These are phyloP conservation scores for Penicillium ochrochloron DNA, from an alignment of 495 filamentous ascomycete species.

Conservation along the genomic window DNA sequence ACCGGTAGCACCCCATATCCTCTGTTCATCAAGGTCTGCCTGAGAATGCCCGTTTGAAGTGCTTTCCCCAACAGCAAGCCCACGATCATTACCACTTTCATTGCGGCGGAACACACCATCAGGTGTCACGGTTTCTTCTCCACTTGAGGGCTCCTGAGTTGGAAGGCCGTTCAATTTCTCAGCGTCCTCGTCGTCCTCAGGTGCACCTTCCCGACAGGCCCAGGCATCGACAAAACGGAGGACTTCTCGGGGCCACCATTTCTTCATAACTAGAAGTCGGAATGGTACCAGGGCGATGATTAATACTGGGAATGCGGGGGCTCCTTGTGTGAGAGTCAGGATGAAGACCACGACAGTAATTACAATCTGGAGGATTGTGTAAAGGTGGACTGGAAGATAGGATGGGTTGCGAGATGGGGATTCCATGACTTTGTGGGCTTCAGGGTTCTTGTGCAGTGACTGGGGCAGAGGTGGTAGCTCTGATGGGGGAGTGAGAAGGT, in stretches of 20 bases:
- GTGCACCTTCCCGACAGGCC: slow-evolving; percentile 71
- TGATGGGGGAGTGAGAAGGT: slow-evolving; percentile 65
- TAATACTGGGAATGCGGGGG: slow-evolving; percentile 68
- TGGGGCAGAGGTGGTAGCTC: slow-evolving; percentile 64
- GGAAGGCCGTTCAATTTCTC: slow-evolving; percentile 4
- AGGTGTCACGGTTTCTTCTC: not conserved
- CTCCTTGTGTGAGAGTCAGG: slow-evolving; percentile 65
- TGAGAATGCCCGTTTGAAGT: not conserved
- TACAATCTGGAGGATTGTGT: slow-evolving; percentile 65
- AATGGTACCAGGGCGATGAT: slow-evolving; percentile 70
- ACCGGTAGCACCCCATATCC: slow-evolving; percentile 10
- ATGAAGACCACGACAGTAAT: slow-evolving; percentile 66
- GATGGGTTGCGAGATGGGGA: slow-evolving; percentile 28
- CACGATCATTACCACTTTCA: not conserved
- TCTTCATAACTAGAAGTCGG: slow-evolving; percentile 65
- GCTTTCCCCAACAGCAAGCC: not conserved
- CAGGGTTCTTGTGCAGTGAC: slow-evolving; percentile 33
- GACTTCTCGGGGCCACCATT: slow-evolving; percentile 63
- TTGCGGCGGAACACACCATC: not conserved
- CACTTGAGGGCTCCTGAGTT: slow-evolving; percentile 16
- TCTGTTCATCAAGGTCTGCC: slow-evolving; percentile 16
- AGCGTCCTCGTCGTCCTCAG: slow-evolving; percentile 62
- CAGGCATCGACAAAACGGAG: slow-evolving; percentile 69
- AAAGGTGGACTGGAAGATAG: slow-evolving; percentile 65
- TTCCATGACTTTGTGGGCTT: slow-evolving; percentile 8